phyloP scores from a whole-genome alignment of 352 stramenopile species.

The Pythium phragmiticola region DNA sequence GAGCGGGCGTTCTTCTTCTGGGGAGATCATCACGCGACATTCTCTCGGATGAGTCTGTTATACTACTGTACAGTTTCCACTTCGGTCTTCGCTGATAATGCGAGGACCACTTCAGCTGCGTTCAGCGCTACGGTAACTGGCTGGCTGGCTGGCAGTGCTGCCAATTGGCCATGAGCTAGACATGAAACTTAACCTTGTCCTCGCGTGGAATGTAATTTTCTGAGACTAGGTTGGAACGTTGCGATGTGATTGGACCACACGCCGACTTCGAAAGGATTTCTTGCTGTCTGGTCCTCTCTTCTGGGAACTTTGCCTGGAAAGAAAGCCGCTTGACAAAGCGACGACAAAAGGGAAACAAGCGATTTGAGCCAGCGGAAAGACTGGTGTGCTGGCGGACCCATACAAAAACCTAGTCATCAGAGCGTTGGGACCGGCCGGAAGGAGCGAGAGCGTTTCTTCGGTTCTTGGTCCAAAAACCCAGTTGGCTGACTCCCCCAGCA shows the following conservation, averaged over 20 bases:
- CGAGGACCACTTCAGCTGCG: conserved; percentile 2
- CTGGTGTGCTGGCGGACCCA: neutral
- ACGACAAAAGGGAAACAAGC: conserved; percentile 11
- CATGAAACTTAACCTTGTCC: conserved; percentile 16
- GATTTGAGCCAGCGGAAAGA: neutral
- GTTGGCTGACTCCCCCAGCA: conserved; percentile 17
- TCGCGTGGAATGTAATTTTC: conserved; percentile 5
- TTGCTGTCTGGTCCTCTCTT: conserved; percentile 20
- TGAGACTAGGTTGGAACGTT: conserved; percentile 18
- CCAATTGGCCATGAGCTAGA: conserved; percentile 7
- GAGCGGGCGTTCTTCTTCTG: neutral
- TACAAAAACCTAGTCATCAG: conserved; percentile 22
- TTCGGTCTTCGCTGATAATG: neutral
- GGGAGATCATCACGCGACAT: neutral
- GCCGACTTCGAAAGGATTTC: conserved; percentile 1
- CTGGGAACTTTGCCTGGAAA: conserved; percentile 30
- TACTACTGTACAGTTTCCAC: neutral
- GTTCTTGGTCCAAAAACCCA: conserved; percentile 19
- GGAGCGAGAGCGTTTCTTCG: conserved; percentile 28
- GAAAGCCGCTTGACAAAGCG: conserved; percentile 27
- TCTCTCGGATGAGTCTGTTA: conserved; percentile 1
- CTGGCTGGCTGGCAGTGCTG: conserved; percentile 4
- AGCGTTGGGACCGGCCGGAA: conserved; percentile 20
- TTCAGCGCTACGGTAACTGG: neutral
- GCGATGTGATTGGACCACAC: conserved; percentile 19